phyloP scores from a whole-genome alignment of 169 alveolate species.

The Toxoplasma gondii region DNA sequence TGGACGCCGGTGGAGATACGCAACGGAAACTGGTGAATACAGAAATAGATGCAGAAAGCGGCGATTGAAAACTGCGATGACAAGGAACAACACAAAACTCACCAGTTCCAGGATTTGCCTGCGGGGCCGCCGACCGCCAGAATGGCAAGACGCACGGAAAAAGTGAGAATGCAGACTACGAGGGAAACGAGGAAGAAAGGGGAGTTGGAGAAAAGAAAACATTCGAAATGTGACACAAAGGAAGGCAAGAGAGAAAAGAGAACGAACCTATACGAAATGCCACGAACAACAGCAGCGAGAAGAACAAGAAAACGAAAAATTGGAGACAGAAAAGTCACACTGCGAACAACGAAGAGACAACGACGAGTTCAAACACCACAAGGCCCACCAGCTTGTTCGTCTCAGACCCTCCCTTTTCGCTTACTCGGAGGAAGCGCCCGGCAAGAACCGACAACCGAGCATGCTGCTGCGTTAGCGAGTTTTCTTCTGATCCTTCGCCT shows the following conservation, averaged over 20 bases:
- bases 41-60: neutral
- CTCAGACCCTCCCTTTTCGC: too few relatives aligned
- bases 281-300: neutral
- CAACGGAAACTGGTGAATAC: neutral
- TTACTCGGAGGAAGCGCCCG: too few relatives aligned
- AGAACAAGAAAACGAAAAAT: neutral
- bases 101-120: too few relatives aligned
- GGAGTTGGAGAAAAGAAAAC: neutral
- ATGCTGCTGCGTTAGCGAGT: too few relatives aligned
- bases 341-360: neutral
- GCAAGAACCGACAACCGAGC: too few relatives aligned
- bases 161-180: neutral
- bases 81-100: too few relatives aligned
- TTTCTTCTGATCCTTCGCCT: too few relatives aligned
- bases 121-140: too few relatives aligned
- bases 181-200: neutral
- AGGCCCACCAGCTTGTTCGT: too few relatives aligned
- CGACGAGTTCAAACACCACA: too few relatives aligned
- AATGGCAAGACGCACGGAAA: too few relatives aligned
- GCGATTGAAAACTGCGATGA: neutral
- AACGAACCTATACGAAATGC: neutral
- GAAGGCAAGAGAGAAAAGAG: neutral
- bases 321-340: neutral
- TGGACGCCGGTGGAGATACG: neutral
- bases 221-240: neutral